Base-by-base conservation (phyloP, 345 rosid genomes). In the Eucalyptus sp. region DNA sequence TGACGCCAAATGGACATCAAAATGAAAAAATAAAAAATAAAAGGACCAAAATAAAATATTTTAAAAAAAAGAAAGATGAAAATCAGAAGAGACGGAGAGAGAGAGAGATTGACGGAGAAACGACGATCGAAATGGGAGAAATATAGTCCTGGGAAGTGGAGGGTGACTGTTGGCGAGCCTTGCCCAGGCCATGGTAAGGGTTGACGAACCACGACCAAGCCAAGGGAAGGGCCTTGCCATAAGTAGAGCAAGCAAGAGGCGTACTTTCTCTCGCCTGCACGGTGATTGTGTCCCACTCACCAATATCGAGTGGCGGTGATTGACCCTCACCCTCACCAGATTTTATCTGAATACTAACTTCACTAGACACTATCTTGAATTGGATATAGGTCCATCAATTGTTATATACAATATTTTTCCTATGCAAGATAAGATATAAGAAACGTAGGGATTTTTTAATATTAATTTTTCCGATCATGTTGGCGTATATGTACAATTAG, bases 231-330 rank as follows among this genome's bases (percentile, higher is more conserved):
- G 68, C 68, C 68, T 60, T 13, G n/a, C n/a, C 13, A 25, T 2
- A 58, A 58, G n/a, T 24, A 58, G 64, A 58, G n/a, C 64, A 58
- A 58, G 64, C 64, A 58, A 58, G n/a, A 25, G n/a, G 31, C 16
- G 0, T 12, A 4, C 31, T 60, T 13, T 4, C 68, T 6, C 68
- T 60, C 31, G 7, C 68, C 4, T 60, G 1, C 14, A 1, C 4
- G 2, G 7, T 60, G 31, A 12, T 60, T 3, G n/a, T 60, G 68
- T 60, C 31, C n/a, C 68, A 5, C 68, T 27, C 68, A 25, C 31
- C 16, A 12, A 52, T 29, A 27, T 60, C 0, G 0, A 60, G 68
- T 1, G 8, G 8, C 4, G 16, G 68, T 27, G 15, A 13, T 27
- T 18, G 56, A 51, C 56, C 54, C 9, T 17, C 16, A 8, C 0